Evolutionary conservation across 495 filamentous ascomycete genomes (phyloP), one percentile per base, ranked within the genome.

Genomic region (Xylaria bambusicola): DNA sequence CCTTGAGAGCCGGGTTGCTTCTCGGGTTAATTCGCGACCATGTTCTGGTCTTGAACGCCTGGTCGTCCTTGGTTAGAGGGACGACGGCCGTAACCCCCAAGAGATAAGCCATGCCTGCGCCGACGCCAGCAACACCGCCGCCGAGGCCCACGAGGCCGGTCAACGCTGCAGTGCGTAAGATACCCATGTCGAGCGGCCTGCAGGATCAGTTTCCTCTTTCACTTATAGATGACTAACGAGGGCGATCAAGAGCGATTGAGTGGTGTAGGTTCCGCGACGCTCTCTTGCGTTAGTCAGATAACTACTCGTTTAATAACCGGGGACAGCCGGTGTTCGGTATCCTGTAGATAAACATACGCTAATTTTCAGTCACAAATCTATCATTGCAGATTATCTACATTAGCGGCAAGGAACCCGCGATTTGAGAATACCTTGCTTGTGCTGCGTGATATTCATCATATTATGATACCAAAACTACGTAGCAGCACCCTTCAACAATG

Each of bases 21-120:
- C 82, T 79, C 6, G 84, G 82, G 66, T 92, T 92, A 69, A 81
- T 78, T 48, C 77, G 80, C 4, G 71, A 65, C 73, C 80, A 87
- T 55, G 76, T 68, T 38, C 77, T 68, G 29, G 83, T 82, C 58
- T 72, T 72, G 76, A 86, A 85, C 62, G 89, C 76, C n/a, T 83
- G 79, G 66, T 91, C 88, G 67, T 75, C 71, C 45, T 71, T 58
- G 48, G 80, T 72, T 62, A 89, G 73, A 56, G 74, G 64, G 60
- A 74, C 52, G 54, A 76, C 35, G 9, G 60, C 72, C 0, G 75
- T 78, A n/a, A 63, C 56, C 20, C 52, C 42, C 17, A 55, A 48
- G 3, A 69, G 61, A 52, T 69, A 69, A 33, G 62, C 63, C 66
- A 66, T 61, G 0, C 64, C 64, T 20, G 63, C 61, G 40, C 70